phyloP scores from a whole-genome alignment of 192 early-diverging fungal genomes.

The Coemansia sp. region DNA sequence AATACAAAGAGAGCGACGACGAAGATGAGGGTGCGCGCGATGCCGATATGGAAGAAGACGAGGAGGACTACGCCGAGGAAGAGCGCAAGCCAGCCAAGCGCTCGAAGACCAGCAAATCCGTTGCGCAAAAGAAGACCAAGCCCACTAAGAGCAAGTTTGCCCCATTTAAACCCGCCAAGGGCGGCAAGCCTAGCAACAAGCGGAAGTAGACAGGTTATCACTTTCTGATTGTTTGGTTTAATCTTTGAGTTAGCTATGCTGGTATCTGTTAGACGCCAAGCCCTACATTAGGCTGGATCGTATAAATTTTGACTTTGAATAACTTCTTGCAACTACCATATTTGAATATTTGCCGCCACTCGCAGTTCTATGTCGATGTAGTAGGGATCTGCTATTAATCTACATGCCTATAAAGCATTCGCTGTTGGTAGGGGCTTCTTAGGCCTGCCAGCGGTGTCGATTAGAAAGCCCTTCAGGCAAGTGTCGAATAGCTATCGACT shows the following conservation, averaged over 20 bases:
- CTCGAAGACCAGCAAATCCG: slow-evolving; percentile 15
- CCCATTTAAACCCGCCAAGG: neutral
- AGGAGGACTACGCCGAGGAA: slow-evolving; percentile 26
- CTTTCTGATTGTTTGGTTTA: neutral
- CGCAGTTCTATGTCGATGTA: too few species aligned
- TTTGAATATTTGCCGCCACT: too few species aligned
- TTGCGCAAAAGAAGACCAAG: slow-evolving; percentile 8
- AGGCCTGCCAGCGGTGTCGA: too few species aligned
- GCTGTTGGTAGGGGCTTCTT: too few species aligned
- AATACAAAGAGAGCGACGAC: slow-evolving; percentile 21
- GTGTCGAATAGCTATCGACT: too few species aligned
- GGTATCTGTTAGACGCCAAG: too few species aligned
- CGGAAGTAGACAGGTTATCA: slow-evolving; percentile 15
- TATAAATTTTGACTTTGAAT: too few species aligned
- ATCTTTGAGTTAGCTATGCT: too few species aligned
- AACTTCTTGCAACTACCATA: too few species aligned
- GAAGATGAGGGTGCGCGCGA: slow-evolving; percentile 8
- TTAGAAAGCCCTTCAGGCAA: too few species aligned
- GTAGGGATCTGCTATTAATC: neutral
- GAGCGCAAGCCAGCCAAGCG: slow-evolving; percentile 24
- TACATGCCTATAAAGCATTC: too few species aligned
- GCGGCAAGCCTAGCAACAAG: slow-evolving; percentile 15
- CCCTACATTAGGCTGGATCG: too few species aligned
- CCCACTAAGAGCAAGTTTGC: slow-evolving; percentile 13
- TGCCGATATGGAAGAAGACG: slow-evolving; percentile 5